Evolutionary conservation across 2,329 filamentous ascomycete species (phyloP).

Genomic region (Aspergillus fructus): DNA sequence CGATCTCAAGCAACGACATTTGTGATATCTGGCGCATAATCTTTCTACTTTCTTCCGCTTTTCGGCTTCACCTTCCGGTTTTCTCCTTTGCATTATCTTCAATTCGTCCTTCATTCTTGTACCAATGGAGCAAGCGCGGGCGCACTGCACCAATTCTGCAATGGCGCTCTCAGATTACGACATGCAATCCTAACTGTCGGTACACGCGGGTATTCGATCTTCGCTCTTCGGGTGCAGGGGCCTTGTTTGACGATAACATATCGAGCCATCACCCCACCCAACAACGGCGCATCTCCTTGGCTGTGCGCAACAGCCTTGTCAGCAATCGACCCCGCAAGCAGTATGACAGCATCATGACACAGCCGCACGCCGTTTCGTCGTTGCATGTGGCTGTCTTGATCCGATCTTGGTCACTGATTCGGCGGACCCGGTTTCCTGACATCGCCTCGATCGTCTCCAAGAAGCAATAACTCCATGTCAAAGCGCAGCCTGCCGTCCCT

Average conservation of each 20-base stretch:
- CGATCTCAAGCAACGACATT: conserved; percentile 16
- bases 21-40: conserved; percentile 9
- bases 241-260: conserved; percentile 10
- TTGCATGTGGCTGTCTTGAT: conserved; percentile 12
- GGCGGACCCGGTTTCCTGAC: background rate
- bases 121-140: conserved; percentile 16
- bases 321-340: conserved; percentile 17
- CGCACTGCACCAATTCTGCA: conserved; percentile 18
- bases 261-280: conserved; percentile 11
- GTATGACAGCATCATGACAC: conserved; percentile 16
- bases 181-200: conserved; percentile 10
- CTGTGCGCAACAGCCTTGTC: conserved; percentile 13
- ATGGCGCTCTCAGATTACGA: conserved; percentile 17
- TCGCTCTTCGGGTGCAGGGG: conserved; percentile 12
- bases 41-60: background rate
- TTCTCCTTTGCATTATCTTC: background rate
- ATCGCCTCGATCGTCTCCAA: conserved; percentile 4
- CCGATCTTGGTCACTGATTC: conserved; percentile 6
- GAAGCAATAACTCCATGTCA: conserved; percentile 6
- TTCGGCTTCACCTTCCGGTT: background rate
- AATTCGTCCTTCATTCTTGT: background rate
- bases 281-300: conserved; percentile 11
- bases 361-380: conserved; percentile 6
- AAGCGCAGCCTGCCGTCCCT: conserved; percentile 6
- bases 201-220: conserved; percentile 13